These are phyloP conservation scores for Myxozyma neglecta DNA, from an alignment of 805 yeast genomes.

Conservation along the genomic window DNA sequence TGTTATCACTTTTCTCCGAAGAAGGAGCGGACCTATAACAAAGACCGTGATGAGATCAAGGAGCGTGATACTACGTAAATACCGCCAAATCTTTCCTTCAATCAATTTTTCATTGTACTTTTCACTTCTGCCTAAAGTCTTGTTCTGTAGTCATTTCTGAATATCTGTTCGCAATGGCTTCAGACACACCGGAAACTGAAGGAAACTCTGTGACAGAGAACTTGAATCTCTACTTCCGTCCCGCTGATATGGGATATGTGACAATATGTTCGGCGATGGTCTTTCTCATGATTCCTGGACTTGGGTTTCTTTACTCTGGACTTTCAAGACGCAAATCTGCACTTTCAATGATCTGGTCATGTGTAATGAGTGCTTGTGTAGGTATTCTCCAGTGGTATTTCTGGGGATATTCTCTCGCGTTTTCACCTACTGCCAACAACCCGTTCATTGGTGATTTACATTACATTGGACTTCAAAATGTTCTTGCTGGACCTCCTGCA, in stretches of 20 bases:
- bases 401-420: slow-evolving; percentile 95
- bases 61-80: too few species aligned
- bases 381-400: slow-evolving; percentile 94
- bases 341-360: slow-evolving; percentile 87
- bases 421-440: slow-evolving; percentile 71
- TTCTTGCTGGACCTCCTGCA: slow-evolving; percentile 49
- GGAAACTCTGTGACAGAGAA: slow-evolving; percentile 75
- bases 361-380: slow-evolving; percentile 81
- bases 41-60: too few species aligned
- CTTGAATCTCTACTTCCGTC: slow-evolving; percentile 55
- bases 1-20: too few species aligned
- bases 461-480: slow-evolving; percentile 75
- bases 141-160: background rate
- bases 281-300: slow-evolving; percentile 92
- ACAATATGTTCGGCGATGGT: slow-evolving; percentile 51
- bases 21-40: too few species aligned
- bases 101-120: too few species aligned
- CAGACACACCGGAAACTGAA: slow-evolving; percentile 55
- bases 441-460: slow-evolving; percentile 84
- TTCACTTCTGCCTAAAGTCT: too few species aligned
- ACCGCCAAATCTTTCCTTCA: too few species aligned
- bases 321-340: slow-evolving; percentile 93
- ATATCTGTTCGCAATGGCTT: background rate
- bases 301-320: slow-evolving; percentile 93
- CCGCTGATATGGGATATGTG: slow-evolving; percentile 46